Evolutionary conservation across 306 rosid genomes (phyloP).

Genomic region (Acacia melanoxylon): DNA sequence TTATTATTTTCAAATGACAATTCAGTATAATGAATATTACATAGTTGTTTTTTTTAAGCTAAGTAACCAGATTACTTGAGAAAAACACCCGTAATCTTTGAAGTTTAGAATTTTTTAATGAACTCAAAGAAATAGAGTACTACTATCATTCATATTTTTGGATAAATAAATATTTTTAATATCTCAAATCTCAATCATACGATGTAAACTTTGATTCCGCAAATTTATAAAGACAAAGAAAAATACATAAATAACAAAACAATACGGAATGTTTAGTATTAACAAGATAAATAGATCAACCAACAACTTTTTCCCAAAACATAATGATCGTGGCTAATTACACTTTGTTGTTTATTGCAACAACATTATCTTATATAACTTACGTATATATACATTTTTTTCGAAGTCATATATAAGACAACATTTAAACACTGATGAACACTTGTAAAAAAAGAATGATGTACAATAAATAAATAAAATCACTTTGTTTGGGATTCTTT

Average conservation of each 20-base stretch:
- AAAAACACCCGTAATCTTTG: too few species aligned
- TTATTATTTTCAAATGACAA: too few species aligned
- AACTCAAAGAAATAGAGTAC: background rate
- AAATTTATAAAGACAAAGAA: background rate
- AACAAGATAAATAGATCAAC: background rate
- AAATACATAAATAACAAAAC: background rate
- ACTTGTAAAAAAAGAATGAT: background rate
- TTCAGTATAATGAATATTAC: background rate
- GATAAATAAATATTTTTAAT: background rate
- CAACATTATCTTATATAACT: background rate
- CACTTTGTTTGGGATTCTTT: slow-evolving; percentile 7
- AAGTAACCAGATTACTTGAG: background rate
- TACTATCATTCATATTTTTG: background rate
- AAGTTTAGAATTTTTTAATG: background rate
- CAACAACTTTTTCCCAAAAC: background rate
- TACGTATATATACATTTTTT: background rate
- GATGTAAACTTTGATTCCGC: background rate
- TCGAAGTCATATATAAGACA: too few species aligned
- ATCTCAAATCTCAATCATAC: background rate
- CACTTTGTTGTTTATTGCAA: background rate
- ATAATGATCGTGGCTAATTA: background rate
- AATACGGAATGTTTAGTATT: background rate
- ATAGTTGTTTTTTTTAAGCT: background rate
- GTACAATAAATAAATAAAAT: background rate
- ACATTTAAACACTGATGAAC: too few species aligned